phyloP scores from a whole-genome alignment of 2,329 filamentous ascomycete species.

The Sphaerostilbella broomeana region DNA sequence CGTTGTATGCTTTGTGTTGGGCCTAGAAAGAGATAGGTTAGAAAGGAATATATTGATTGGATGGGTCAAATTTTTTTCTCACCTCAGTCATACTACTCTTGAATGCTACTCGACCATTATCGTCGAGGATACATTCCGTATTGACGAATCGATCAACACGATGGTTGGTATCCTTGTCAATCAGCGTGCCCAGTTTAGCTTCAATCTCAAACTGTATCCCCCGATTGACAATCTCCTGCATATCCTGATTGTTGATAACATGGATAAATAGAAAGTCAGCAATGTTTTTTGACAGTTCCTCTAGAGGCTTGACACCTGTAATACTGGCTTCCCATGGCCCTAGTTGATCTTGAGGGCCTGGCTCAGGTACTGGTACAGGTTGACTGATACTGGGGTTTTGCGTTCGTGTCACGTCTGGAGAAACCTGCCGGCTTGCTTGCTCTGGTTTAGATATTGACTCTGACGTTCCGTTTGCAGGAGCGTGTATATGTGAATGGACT shows the following conservation, averaged over 20 bases:
- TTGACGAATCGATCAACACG: constrained; percentile 61
- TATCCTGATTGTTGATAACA: constrained; percentile 61
- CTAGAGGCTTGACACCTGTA: constrained; percentile 61
- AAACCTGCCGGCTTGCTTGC: constrained; percentile 37
- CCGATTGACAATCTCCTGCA: constrained; percentile 54
- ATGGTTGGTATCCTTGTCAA: constrained; percentile 64
- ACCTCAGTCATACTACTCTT: constrained; percentile 88
- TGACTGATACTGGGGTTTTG: constrained; percentile 21
- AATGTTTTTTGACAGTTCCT: constrained; percentile 68
- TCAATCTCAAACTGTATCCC: constrained; percentile 84
- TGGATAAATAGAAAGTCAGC: constrained; percentile 73
- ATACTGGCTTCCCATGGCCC: constrained; percentile 62
- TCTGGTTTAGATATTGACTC: constrained; percentile 25
- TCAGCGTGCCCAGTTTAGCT: constrained; percentile 80
- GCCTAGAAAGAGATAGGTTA: constrained; percentile 37
- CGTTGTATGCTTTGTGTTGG: constrained; percentile 79
- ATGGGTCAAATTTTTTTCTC: constrained; percentile 25
- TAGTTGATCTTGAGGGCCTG: constrained; percentile 32
- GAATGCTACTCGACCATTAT: constrained; percentile 60
- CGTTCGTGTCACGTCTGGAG: constrained; percentile 38
- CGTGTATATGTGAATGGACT: constrained; percentile 21
- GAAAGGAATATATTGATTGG: not conserved
- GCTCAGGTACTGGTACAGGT: constrained; percentile 21
- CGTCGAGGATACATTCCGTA: constrained; percentile 63
- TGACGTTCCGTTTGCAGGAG: constrained; percentile 32